Percentiles rank a stretch among this genome's conserved stretches.
phyloP scores from a whole-genome alignment of 495 filamentous ascomycete genomes.

The Annulohypoxylon bovei region DNA sequence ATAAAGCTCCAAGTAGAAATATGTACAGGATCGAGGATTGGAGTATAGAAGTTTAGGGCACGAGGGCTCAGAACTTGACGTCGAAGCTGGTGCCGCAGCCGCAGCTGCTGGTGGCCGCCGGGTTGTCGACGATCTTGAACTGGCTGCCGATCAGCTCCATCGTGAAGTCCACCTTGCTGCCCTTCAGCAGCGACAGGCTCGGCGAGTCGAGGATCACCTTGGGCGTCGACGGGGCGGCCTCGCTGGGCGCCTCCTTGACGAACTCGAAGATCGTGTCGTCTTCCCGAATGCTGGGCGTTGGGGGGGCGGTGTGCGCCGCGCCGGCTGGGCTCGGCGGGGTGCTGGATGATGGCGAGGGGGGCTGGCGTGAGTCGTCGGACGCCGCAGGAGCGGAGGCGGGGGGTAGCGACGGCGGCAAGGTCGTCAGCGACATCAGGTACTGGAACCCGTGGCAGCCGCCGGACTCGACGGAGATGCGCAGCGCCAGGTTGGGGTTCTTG shows the following conservation, averaged over 20 bases:
- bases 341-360: background rate
- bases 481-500: slow-evolving; percentile 80
- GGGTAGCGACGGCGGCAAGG: slow-evolving; percentile 56
- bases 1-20: background rate
- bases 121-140: slow-evolving; percentile 96
- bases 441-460: slow-evolving; percentile 99
- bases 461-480: slow-evolving; percentile 88
- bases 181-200: slow-evolving; percentile 88
- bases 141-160: slow-evolving; percentile 98
- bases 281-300: slow-evolving; percentile 54
- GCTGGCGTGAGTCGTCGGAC: no score
- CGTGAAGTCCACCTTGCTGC: slow-evolving; percentile 93
- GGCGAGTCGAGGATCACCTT: slow-evolving; percentile 90
- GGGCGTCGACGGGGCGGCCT: slow-evolving; percentile 51
- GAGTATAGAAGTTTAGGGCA: background rate
- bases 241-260: slow-evolving; percentile 25
- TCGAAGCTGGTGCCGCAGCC: slow-evolving; percentile 99
- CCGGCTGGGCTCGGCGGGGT: slow-evolving; percentile 19
- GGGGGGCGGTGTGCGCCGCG: slow-evolving; percentile 46
- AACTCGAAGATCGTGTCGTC: slow-evolving; percentile 78
- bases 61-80: slow-evolving; percentile 68
- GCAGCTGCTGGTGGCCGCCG: slow-evolving; percentile 89
- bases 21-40: background rate
- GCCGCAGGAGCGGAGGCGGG: background rate
- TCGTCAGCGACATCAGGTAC: slow-evolving; percentile 89